These are phyloP conservation scores for Sisymbrium irio DNA, from an alignment of 345 rosid species.

Conservation along the genomic window DNA sequence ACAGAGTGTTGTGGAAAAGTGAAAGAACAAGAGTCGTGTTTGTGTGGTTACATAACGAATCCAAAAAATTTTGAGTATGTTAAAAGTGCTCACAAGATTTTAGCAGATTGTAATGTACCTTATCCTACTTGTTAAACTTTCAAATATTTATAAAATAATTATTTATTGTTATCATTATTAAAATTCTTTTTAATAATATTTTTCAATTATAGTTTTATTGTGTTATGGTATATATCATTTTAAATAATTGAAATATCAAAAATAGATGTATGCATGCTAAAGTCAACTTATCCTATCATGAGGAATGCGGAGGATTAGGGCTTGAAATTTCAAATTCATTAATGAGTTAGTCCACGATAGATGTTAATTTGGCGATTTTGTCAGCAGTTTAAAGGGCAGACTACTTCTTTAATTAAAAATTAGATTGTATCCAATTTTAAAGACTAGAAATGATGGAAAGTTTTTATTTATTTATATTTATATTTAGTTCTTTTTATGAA, in stretches of 20 bases:
- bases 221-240: background rate
- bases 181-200: background rate
- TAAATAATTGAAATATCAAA: background rate
- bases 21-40: conserved; percentile 56
- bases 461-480: too few relatives aligned
- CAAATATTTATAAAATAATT: background rate
- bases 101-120: conserved; percentile 38
- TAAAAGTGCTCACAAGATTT: conserved; percentile 39
- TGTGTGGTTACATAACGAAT: conserved; percentile 49
- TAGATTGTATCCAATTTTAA: too few relatives aligned
- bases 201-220: background rate
- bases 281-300: too few relatives aligned
- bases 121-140: conserved; percentile 40
- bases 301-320: too few relatives aligned
- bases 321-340: background rate
- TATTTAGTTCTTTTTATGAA: too few relatives aligned
- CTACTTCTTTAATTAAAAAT: too few relatives aligned
- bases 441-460: too few relatives aligned
- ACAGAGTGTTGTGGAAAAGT: conserved; percentile 45
- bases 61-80: conserved; percentile 37
- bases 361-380: too few relatives aligned
- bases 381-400: too few relatives aligned
- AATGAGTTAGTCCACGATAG: too few relatives aligned
- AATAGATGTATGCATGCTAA: too few relatives aligned
- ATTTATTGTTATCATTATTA: background rate